Conservation (phyloP, 108 stramenopile species). For the Discostella stelligeroides region DNA sequence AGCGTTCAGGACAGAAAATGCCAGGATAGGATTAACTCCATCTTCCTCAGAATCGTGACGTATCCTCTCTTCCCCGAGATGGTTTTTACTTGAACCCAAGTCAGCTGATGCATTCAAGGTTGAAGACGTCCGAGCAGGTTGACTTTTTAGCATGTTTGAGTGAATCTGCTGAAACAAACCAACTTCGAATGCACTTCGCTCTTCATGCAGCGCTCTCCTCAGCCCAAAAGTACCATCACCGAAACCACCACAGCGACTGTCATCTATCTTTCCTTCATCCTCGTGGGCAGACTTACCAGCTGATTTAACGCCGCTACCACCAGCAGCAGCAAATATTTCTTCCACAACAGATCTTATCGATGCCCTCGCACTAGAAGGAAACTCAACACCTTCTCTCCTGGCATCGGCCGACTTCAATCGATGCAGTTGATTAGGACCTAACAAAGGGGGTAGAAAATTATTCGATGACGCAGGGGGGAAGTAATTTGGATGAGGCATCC, state of each 20-base stretch:
- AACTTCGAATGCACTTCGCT: slow-evolving; percentile 54
- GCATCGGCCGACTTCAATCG: slow-evolving; percentile 16
- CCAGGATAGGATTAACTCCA: slow-evolving; percentile 61
- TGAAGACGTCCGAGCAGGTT: slow-evolving; percentile 4
- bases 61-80: background rate
- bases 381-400: background rate
- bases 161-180: slow-evolving; percentile 52
- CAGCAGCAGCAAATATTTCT: background rate
- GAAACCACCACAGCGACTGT: background rate
- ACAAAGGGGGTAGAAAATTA: slow-evolving; percentile 24
- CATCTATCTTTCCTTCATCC: slow-evolving; percentile 4
- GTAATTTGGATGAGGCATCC: slow-evolving; percentile 25
- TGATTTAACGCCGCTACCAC: background rate
- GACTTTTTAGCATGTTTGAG: slow-evolving; percentile 24
- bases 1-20: slow-evolving; percentile 68
- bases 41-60: slow-evolving; percentile 1
- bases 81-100: background rate
- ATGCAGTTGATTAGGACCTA: slow-evolving; percentile 18
- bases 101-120: background rate
- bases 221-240: background rate
- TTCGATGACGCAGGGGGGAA: slow-evolving; percentile 12
- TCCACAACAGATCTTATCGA: slow-evolving; percentile 22
- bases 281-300: slow-evolving; percentile 1
- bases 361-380: slow-evolving; percentile 2
- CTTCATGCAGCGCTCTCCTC: slow-evolving; percentile 1